Evolutionary conservation across 371 early-diverging fungal genomes (phyloP), one percentile per base, ranked within the genome.

Genomic region (Conidiobolus incongruus): DNA sequence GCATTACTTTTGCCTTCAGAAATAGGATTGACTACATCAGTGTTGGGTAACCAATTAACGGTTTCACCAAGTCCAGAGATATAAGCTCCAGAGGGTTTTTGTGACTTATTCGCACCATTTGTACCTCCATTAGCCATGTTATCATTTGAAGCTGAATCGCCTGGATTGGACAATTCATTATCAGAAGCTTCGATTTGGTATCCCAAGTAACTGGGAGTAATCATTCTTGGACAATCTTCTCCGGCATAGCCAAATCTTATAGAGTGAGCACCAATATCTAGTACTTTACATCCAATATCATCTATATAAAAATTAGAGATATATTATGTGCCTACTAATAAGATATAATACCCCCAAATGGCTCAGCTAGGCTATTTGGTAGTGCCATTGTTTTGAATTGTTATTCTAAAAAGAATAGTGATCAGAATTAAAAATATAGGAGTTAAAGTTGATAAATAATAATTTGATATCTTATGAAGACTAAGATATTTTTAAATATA

Each of bases 181-280:
- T n/a, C n/a, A n/a, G n/a, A n/a, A n/a, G n/a, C n/a, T n/a, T n/a
- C 49, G 33, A 56, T 56, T 12, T 62, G 44, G 48, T 60, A 61
- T 4, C 81, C 83, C 10, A 72, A 66, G 6, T 46, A 66, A 2
- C 90, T 77, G 4, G 93, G 85, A 41, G 87, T 77, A 20, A 83
- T 76, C 4, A 72, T 75, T 47, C 75, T 71, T 2, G 96, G 93
- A 26, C 72, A 61, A 52, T 95, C 93, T 53, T 93, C 94, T 38
- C 96, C 96, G 16, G 93, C 87, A 59, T 84, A 90, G 28, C 96
- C 96, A 23, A 84, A 87, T 40, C 84, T 81, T 33, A 81, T 78
- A 58, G 75, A 73, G 21, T 77, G 66, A 46, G 81, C 70, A 26
- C 96, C 96, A 33, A 91, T 62, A 53, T 93, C 94, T 47, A 95